Conservation (phyloP, 2,329 filamentous ascomycete genomes). For the Pezicula carpinea region DNA sequence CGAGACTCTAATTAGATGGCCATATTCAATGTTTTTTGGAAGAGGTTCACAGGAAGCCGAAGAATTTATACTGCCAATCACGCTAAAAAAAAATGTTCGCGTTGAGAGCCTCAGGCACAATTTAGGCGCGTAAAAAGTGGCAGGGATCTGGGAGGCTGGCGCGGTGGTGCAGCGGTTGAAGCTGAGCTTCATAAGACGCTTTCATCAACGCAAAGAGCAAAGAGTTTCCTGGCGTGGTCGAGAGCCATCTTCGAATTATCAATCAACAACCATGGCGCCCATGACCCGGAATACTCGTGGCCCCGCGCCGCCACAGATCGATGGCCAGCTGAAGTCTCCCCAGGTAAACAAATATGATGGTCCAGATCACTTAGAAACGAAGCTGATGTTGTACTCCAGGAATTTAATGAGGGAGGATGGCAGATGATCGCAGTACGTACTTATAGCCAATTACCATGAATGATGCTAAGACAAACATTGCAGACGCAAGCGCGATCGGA, state of each 20-base stretch:
- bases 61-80: slow-evolving; percentile 3
- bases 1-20: slow-evolving; percentile 99
- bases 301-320: slow-evolving; percentile 13
- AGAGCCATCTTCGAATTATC: not conserved
- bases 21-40: slow-evolving; percentile 62
- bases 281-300: slow-evolving; percentile 20
- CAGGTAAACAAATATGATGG: slow-evolving; percentile 10
- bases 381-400: slow-evolving; percentile 19
- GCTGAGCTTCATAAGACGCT: not conserved
- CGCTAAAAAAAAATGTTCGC: slow-evolving; percentile 3
- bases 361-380: not conserved
- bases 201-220: not conserved
- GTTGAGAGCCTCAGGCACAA: slow-evolving; percentile 1
- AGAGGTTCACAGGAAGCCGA: slow-evolving; percentile 9
- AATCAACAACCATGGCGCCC: slow-evolving; percentile 23
- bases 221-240: not conserved
- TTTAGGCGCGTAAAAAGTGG: not conserved
- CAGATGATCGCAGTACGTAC: slow-evolving; percentile 24
- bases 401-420: slow-evolving; percentile 27
- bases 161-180: too few species aligned
- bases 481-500: slow-evolving; percentile 23
- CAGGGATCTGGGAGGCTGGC: too few species aligned
- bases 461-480: not conserved
- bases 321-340: slow-evolving; percentile 10
- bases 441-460: not conserved